These are phyloP conservation scores for Earliella scabrosa DNA, from an alignment of 1,284 basidiomycete genomes.

Conservation along the genomic window DNA sequence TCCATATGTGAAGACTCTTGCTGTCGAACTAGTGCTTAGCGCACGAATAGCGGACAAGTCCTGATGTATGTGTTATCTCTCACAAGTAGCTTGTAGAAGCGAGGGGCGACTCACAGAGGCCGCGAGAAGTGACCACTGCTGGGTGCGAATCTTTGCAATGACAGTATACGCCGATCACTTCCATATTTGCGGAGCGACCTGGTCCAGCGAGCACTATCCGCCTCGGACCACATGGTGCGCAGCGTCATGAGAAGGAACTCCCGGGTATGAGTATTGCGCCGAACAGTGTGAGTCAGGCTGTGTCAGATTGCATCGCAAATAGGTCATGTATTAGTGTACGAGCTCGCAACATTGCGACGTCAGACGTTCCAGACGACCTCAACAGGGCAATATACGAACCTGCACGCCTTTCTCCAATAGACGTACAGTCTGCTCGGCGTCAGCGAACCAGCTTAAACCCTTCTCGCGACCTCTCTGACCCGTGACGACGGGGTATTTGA, in stretches of 20 bases:
- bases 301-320: background rate
- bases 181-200: no score
- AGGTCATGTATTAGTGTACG: conserved; percentile 9
- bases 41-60: no score
- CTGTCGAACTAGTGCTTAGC: no score
- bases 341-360: background rate
- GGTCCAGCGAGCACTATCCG: no score
- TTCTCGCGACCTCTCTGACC: conserved; percentile 54
- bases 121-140: no score
- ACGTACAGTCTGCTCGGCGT: conserved; percentile 63
- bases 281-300: conserved; percentile 1
- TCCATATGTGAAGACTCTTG: no score
- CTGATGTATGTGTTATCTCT: no score
- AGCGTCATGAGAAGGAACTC: conserved; percentile 12
- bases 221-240: background rate
- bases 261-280: conserved; percentile 5
- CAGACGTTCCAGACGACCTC: conserved; percentile 22
- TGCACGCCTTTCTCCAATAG: conserved; percentile 60
- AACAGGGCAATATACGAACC: conserved; percentile 62
- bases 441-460: conserved; percentile 80
- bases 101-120: no score
- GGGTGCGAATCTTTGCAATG: no score
- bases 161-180: no score
- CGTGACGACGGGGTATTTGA: conserved; percentile 61
- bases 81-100: no score